Evolutionary conservation across 805 yeast genomes (phyloP).

Genomic region (Candida piceae): DNA sequence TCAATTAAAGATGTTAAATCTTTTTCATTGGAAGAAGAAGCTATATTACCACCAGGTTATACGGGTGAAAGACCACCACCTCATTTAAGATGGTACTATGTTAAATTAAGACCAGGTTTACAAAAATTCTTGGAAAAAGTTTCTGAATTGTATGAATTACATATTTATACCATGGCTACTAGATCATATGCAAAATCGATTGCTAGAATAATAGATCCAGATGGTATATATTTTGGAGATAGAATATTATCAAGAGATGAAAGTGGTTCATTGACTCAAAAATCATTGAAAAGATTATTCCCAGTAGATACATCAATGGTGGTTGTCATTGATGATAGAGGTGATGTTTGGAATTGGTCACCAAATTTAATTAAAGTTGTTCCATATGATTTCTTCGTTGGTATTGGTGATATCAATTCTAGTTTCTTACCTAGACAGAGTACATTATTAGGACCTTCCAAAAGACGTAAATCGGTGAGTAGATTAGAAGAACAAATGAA

Average conservation of each 20-base stretch:
- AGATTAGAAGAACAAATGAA: slow-evolving; percentile 44
- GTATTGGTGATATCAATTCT: slow-evolving; percentile 95
- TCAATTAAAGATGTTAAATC: slow-evolving; percentile 77
- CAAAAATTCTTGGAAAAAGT: slow-evolving; percentile 63
- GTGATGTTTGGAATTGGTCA: slow-evolving; percentile 99
- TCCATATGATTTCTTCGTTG: slow-evolving; percentile 94
- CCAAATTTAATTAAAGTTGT: slow-evolving; percentile 85
- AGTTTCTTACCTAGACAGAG: slow-evolving; percentile 82
- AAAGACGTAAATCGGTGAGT: slow-evolving; percentile 52
- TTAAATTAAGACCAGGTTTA: slow-evolving; percentile 86
- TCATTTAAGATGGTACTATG: slow-evolving; percentile 80
- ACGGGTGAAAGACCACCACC: slow-evolving; percentile 57
- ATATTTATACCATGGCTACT: slow-evolving; percentile 97
- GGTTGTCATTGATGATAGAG: slow-evolving; percentile 92
- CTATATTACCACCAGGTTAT: slow-evolving; percentile 51
- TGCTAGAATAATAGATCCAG: slow-evolving; percentile 88
- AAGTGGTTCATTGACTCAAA: slow-evolving; percentile 87
- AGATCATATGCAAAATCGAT: slow-evolving; percentile 86
- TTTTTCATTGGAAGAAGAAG: slow-evolving; percentile 75
- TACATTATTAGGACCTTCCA: slow-evolving; percentile 54
- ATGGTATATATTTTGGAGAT: slow-evolving; percentile 81
- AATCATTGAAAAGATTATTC: slow-evolving; percentile 79
- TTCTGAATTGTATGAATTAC: slow-evolving; percentile 73
- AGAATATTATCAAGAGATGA: slow-evolving; percentile 90
- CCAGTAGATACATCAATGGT: slow-evolving; percentile 98